Evolutionary conservation across 768 basidiomycete genomes (phyloP), one percentile per base, ranked within the genome.

Genomic region (Obba rivulosa): DNA sequence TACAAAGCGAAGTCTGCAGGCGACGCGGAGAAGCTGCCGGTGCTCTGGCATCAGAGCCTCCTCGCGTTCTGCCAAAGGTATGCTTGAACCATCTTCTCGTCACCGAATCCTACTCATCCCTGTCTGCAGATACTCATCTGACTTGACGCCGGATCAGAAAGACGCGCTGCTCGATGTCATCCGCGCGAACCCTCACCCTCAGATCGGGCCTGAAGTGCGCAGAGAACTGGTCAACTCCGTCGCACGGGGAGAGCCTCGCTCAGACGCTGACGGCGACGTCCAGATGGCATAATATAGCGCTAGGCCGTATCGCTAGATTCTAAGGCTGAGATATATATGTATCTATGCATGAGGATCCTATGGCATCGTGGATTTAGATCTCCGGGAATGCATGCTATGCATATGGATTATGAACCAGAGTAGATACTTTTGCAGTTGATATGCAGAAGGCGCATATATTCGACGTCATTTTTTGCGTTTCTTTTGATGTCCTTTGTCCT

Each of bases 21-120:
- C 21, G 87, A 90, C 42, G 70, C 80, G 2, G 83, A 87, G 41
- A 83, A 84, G 62, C 75, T 98, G 24, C 95, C 96, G n/a, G 96
- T 98, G 11, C 74, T 99, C 10, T 99, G 96, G 96, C 92, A 99
- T 65, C 96, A 99, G 68, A 91, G 89, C 64, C 74, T 99, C 46
- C 76, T 99, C 20, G 91, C 94, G 3, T 97, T 98, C 64, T 83
- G 80, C 34, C 96, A 99, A 68, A 75, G 95, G 93, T 92, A 38
- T 60, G 66, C 64, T 16, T 16, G 34, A 14, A 35, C 22, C 10
- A 9, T n/a, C 24, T 13, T 7, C 25, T 31, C 24, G 14, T 46
- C 17, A 18, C 34, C 31, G 1, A 8, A 13, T 24, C 25, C 31
- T 4, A 43, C 39, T 53, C 4, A 44, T 43, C n/a, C 11, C 22